A percentile compares a stretch with the other conserved stretches of the same genome.
These are phyloP conservation scores for Allantophomopsis lycopodina DNA, from an alignment of 2,329 filamentous ascomycete species.

Conservation along the genomic window DNA sequence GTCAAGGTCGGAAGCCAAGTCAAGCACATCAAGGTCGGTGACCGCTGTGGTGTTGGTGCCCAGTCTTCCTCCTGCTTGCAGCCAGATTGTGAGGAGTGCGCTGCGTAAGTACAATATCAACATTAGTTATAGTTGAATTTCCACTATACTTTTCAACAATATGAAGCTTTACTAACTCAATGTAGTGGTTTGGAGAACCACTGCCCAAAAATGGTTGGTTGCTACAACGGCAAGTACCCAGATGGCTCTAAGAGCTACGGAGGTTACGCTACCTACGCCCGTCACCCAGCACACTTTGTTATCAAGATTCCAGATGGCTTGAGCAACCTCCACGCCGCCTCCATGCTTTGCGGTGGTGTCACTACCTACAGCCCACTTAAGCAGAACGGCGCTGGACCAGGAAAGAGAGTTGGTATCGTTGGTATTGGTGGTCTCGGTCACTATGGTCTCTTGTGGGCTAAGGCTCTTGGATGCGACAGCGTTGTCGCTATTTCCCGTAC, in stretches of 20 bases:
- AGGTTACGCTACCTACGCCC: constrained; percentile 23
- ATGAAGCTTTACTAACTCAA: background rate
- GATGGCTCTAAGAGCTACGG: constrained; percentile 14
- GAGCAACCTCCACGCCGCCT: constrained; percentile 36
- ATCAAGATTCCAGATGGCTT: constrained; percentile 42
- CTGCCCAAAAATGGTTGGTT: constrained; percentile 23
- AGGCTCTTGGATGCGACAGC: constrained; percentile 53
- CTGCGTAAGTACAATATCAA: constrained; percentile 3
- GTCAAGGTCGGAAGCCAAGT: constrained; percentile 29
- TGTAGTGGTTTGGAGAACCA: constrained; percentile 9
- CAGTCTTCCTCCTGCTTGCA: constrained; percentile 31
- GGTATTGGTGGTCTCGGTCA: constrained; percentile 65
- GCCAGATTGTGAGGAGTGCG: constrained; percentile 35
- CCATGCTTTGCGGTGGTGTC: constrained; percentile 67
- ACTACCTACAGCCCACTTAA: constrained; percentile 59
- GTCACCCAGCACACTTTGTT: constrained; percentile 42
- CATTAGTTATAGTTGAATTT: too few relatives aligned
- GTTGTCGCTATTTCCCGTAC: constrained; percentile 52
- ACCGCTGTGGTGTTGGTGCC: constrained; percentile 38
- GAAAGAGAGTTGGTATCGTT: constrained; percentile 57
- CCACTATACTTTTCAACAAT: too few relatives aligned
- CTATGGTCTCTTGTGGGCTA: constrained; percentile 57
- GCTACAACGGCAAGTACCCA: constrained; percentile 25
- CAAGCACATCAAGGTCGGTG: constrained; percentile 31
- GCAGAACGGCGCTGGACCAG: constrained; percentile 52